Evolutionary conservation across 441 rosid species (phyloP).

Genomic region (Erysimum pusillum): DNA sequence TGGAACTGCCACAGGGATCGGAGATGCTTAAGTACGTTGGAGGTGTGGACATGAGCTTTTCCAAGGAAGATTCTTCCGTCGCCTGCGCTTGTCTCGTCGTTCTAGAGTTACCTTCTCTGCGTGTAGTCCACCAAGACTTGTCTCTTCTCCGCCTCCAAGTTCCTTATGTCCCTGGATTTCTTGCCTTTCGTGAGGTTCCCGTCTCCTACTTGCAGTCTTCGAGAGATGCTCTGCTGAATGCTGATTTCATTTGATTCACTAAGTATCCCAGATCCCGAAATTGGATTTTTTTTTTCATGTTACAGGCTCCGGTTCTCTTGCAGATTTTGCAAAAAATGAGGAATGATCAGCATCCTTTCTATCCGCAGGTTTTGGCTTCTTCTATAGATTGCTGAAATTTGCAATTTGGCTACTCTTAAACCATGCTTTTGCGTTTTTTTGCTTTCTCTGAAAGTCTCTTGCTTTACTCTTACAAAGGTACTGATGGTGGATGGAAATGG

Average conservation of each 20-base stretch:
- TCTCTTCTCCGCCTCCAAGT: slow-evolving; percentile 59
- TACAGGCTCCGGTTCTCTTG: slow-evolving; percentile 74
- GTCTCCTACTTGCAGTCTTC: neutral
- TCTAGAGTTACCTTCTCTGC: slow-evolving; percentile 59
- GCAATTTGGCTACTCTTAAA: slow-evolving; percentile 21
- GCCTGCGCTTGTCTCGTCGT: slow-evolving; percentile 85
- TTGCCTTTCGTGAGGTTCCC: slow-evolving; percentile 86
- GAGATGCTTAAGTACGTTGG: slow-evolving; percentile 69
- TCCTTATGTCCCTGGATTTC: slow-evolving; percentile 87
- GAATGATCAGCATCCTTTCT: slow-evolving; percentile 56
- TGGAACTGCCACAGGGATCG: slow-evolving; percentile 19
- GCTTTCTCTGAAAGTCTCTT: slow-evolving; percentile 24
- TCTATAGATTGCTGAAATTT: neutral
- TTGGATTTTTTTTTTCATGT: slow-evolving; percentile 9
- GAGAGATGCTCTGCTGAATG: neutral
- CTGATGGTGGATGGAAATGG: slow-evolving; percentile 94
- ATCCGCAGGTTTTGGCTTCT: slow-evolving; percentile 70
- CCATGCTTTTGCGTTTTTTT: slow-evolving; percentile 17
- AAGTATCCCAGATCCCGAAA: slow-evolving; percentile 22
- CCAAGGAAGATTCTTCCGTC: slow-evolving; percentile 69
- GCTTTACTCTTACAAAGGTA: slow-evolving; percentile 55
- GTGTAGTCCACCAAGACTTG: slow-evolving; percentile 62
- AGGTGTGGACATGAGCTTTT: slow-evolving; percentile 88
- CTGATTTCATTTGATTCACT: slow-evolving; percentile 13
- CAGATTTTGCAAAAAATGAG: slow-evolving; percentile 75